Conservation (phyloP, 768 basidiomycete genomes). For the Boletellus emodensis region DNA sequence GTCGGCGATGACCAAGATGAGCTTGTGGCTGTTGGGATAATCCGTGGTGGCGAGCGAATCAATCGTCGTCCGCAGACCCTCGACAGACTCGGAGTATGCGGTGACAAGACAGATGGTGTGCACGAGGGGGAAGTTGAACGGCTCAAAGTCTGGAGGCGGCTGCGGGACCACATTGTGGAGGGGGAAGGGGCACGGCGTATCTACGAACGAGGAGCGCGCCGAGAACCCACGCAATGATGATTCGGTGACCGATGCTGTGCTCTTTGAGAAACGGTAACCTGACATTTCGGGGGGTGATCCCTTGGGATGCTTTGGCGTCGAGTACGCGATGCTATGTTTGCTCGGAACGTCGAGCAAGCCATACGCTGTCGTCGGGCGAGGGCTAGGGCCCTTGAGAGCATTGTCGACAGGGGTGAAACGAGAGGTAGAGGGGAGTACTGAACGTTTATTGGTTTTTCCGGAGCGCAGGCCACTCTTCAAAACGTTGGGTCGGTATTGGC, state of each 20-base stretch:
- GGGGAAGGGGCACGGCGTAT: conserved; percentile 89
- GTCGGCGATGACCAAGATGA: conserved; percentile 93
- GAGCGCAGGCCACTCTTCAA: conserved; percentile 58
- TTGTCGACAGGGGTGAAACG: conserved; percentile 74
- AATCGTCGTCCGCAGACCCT: conserved; percentile 95
- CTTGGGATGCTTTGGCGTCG: conserved; percentile 39
- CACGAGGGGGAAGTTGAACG: conserved; percentile 92
- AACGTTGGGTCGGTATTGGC: conserved; percentile 86
- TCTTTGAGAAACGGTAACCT: conserved; percentile 67
- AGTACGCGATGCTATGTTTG: conserved; percentile 47
- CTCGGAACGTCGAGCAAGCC: conserved; percentile 62
- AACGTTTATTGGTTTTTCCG: conserved; percentile 47
- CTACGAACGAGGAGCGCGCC: conserved; percentile 50
- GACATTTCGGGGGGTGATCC: conserved; percentile 73
- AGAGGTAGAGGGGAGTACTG: conserved; percentile 63
- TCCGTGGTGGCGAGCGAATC: conserved; percentile 98
- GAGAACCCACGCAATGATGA: conserved; percentile 24
- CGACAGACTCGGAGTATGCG: conserved; percentile 95
- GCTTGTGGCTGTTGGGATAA: conserved; percentile 96
- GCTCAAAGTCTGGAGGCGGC: conserved; percentile 86
- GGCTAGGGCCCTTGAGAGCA: conserved; percentile 46
- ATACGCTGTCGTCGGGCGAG: conserved; percentile 60
- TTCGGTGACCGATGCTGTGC: conserved; percentile 72
- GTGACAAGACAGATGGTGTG: conserved; percentile 97
- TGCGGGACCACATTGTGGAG: conserved; percentile 87